These are phyloP conservation scores for Asclepias syriaca DNA, from an alignment of 257 asterid species.

Conservation along the genomic window DNA sequence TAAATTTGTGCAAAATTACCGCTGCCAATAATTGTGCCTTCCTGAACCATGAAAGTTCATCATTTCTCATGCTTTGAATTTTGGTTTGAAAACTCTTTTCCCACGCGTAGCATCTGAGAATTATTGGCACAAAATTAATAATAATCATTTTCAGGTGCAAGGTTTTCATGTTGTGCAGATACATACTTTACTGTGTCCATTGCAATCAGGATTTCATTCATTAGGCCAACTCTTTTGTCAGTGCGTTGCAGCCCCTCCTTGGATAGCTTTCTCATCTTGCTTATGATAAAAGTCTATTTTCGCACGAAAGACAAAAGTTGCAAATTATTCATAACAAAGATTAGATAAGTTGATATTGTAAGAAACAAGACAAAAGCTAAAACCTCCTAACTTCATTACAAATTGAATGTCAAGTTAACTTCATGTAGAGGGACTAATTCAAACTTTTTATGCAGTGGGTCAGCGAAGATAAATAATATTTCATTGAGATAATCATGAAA, in stretches of 20 bases:
- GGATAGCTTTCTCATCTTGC: slow-evolving; percentile 65
- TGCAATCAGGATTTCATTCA: slow-evolving; percentile 79
- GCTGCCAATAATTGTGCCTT: slow-evolving; percentile 70
- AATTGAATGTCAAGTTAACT: background rate
- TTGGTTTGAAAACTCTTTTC: slow-evolving; percentile 73
- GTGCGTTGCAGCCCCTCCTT: slow-evolving; percentile 76
- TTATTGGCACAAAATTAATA: slow-evolving; percentile 14
- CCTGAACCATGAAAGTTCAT: slow-evolving; percentile 73
- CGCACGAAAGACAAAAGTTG: slow-evolving; percentile 15
- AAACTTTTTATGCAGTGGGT: background rate
- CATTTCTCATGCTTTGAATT: slow-evolving; percentile 57
- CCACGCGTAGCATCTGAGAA: slow-evolving; percentile 76
- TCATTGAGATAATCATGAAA: background rate
- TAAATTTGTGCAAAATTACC: slow-evolving; percentile 35
- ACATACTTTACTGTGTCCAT: slow-evolving; percentile 92
- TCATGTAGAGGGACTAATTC: background rate
- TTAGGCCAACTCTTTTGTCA: slow-evolving; percentile 77
- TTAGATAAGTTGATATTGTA: background rate
- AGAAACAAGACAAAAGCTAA: background rate
- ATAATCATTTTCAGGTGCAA: slow-evolving; percentile 3
- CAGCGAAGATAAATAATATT: background rate
- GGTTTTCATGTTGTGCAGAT: background rate
- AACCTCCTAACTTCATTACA: background rate
- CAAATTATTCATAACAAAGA: background rate
- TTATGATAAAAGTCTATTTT: slow-evolving; percentile 62